Conservation (phyloP, 805 yeast species). For the Jamesozyma piceae region DNA sequence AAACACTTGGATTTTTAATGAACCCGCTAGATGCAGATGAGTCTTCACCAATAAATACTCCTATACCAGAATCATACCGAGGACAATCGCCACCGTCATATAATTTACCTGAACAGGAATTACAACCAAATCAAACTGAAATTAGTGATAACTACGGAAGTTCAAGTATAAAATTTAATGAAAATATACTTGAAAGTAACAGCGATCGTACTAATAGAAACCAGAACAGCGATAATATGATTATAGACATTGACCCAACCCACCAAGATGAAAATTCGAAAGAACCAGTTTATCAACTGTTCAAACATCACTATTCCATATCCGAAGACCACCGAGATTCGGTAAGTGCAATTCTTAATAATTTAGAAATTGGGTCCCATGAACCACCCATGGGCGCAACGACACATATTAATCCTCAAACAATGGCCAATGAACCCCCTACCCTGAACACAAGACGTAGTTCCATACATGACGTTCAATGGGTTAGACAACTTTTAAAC, state of each 20-base stretch:
- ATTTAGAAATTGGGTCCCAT: slow-evolving; percentile 10
- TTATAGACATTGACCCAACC: neutral
- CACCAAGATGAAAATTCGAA: neutral
- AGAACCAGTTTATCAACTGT: slow-evolving; percentile 15
- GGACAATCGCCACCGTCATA: neutral
- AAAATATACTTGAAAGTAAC: too few species aligned
- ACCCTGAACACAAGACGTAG: slow-evolving; percentile 13
- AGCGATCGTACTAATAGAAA: neutral
- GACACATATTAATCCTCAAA: neutral
- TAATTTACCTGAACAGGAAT: neutral
- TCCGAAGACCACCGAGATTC: slow-evolving; percentile 19
- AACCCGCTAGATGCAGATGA: neutral
- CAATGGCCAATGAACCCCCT: neutral
- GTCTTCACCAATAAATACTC: slow-evolving; percentile 17
- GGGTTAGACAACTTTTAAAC: slow-evolving; percentile 26
- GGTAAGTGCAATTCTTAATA: slow-evolving; percentile 16
- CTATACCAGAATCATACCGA: slow-evolving; percentile 4
- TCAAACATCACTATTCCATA: slow-evolving; percentile 24
- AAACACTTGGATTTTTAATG: neutral
- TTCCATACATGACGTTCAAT: slow-evolving; percentile 27
- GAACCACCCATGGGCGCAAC: neutral
- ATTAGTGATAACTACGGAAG: neutral
- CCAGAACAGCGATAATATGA: neutral
- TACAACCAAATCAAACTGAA: neutral
- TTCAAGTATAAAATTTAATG: too few species aligned